These are phyloP conservation scores for Verticillium isaacii DNA, from an alignment of 2,329 filamentous ascomycete species.

Conservation along the genomic window DNA sequence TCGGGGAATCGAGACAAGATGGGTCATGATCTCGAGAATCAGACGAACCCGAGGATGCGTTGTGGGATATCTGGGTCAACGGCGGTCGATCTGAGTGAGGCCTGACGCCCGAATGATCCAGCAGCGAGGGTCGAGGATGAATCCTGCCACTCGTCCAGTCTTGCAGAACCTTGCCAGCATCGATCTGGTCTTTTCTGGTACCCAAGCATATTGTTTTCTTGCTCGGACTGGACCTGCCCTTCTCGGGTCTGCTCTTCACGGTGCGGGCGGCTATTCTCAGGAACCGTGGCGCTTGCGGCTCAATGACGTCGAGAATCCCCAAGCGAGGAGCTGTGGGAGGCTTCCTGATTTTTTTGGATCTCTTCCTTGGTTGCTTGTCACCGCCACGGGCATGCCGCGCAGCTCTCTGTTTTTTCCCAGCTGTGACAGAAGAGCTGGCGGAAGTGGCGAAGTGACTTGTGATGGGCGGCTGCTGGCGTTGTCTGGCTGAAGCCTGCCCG, in stretches of 20 bases:
- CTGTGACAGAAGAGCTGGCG: neutral
- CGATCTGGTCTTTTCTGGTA: constrained; percentile 55
- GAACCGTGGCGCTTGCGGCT: constrained; percentile 49
- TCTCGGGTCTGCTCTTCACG: constrained; percentile 38
- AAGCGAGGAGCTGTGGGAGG: constrained; percentile 32
- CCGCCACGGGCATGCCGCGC: neutral
- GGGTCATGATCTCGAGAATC: neutral
- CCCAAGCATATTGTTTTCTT: constrained; percentile 57
- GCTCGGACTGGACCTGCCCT: constrained; percentile 50
- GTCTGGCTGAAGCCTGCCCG: constrained; percentile 11
- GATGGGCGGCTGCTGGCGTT: constrained; percentile 24
- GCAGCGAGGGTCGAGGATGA: constrained; percentile 26
- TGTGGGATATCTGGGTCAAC: neutral
- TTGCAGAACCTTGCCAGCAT: constrained; percentile 46
- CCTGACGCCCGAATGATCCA: neutral
- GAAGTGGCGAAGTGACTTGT: constrained; percentile 20
- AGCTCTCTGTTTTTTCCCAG: neutral
- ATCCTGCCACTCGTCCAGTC: constrained; percentile 54
- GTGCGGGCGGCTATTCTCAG: constrained; percentile 58
- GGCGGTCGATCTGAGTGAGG: neutral
- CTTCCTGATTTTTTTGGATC: neutral
- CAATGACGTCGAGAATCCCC: constrained; percentile 57
- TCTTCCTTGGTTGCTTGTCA: neutral
- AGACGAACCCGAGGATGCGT: neutral
- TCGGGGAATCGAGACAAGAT: neutral